Percentiles rank a stretch among this genome's conserved stretches.
Conservation (phyloP, 306 rosid species). For the Pyrus bretschneideri region DNA sequence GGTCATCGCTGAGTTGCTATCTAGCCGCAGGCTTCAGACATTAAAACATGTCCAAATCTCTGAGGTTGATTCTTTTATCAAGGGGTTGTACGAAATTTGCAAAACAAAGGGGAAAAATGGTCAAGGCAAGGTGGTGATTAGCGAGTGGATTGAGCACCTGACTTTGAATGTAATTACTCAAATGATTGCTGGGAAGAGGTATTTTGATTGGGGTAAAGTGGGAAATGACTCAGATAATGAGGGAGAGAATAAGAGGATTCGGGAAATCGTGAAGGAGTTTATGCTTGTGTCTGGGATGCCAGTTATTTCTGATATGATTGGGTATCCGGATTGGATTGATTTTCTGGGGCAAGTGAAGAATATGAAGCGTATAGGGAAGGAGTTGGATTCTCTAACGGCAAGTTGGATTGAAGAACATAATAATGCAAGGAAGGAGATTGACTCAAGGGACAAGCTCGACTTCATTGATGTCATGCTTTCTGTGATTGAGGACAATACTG, state of each 20-base stretch:
- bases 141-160: no score
- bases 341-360: conserved; percentile 21
- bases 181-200: no score
- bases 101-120: no score
- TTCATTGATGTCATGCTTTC: conserved; percentile 50
- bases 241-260: conserved; percentile 34
- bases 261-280: conserved; percentile 37
- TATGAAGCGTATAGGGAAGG: conserved; percentile 44
- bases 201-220: neutral
- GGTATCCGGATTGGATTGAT: conserved; percentile 40
- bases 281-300: conserved; percentile 39
- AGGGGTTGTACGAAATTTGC: no score
- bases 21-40: conserved; percentile 26
- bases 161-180: no score
- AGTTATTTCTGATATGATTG: conserved; percentile 39
- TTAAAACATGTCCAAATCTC: no score
- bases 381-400: conserved; percentile 33
- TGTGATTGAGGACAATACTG: conserved; percentile 29
- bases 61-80: no score
- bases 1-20: no score
- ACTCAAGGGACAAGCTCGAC: conserved; percentile 28
- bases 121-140: no score
- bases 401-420: conserved; percentile 51
- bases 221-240: neutral
- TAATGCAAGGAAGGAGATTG: neutral